Evolutionary conservation across 1,139 yeast genomes (phyloP).

Genomic region (Lodderomyces pseudojiufengensis): DNA sequence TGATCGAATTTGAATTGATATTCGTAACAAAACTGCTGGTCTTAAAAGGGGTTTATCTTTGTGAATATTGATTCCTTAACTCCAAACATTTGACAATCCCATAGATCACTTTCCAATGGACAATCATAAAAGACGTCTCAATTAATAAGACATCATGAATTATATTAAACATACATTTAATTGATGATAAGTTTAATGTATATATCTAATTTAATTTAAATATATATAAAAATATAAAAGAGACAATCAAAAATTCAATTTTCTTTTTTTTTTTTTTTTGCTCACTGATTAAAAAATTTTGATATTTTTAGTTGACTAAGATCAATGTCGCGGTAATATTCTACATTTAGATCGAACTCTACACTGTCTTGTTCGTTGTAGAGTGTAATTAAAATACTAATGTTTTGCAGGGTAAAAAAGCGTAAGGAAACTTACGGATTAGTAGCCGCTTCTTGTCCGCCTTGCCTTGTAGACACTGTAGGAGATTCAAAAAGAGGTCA

Average conservation of each 20-base stretch:
- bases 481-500: constrained; percentile 1
- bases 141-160: neutral
- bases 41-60: neutral
- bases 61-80: neutral
- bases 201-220: neutral
- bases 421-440: neutral
- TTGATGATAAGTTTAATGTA: neutral
- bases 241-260: neutral
- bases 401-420: constrained; percentile 1
- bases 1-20: too few species aligned
- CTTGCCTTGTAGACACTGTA: too few species aligned
- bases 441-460: too few species aligned
- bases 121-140: too few species aligned
- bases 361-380: too few species aligned
- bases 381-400: too few species aligned
- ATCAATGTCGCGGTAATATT: too few species aligned
- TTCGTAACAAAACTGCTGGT: too few species aligned
- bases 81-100: neutral
- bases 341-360: too few species aligned
- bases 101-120: too few species aligned
- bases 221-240: neutral
- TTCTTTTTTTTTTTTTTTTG: neutral
- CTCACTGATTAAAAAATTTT: neutral
- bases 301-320: constrained; percentile 1
- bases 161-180: neutral